Percentiles rank a stretch among this genome's conserved stretches.
Conservation (phyloP, 2,329 filamentous ascomycete species). For the Shiraia bambusicola region DNA sequence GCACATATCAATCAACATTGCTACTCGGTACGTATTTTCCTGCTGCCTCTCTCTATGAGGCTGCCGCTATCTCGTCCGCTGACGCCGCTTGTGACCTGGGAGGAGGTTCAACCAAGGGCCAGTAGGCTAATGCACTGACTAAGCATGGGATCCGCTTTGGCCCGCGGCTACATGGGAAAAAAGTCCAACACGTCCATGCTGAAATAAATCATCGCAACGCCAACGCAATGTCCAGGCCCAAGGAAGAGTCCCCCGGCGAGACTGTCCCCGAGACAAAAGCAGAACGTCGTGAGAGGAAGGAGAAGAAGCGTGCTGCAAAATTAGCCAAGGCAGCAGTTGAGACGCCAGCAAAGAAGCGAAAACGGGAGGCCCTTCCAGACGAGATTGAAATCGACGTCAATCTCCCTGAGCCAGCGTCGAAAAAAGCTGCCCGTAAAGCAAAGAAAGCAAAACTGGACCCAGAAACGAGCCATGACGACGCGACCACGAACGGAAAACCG, state of each 20-base stretch:
- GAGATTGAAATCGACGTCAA: slow-evolving; percentile 85
- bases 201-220: slow-evolving; percentile 1
- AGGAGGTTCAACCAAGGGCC: neutral
- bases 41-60: too few relatives aligned
- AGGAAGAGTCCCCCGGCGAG: slow-evolving; percentile 10
- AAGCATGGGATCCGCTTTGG: slow-evolving; percentile 10
- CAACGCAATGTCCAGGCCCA: slow-evolving; percentile 14
- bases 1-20: too few relatives aligned
- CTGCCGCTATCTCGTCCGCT: too few relatives aligned
- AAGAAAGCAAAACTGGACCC: slow-evolving; percentile 72
- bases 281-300: slow-evolving; percentile 29
- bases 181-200: slow-evolving; percentile 13
- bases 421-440: slow-evolving; percentile 83
- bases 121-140: slow-evolving; percentile 12
- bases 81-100: too few relatives aligned
- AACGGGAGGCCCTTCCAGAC: slow-evolving; percentile 60
- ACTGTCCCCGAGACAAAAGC: slow-evolving; percentile 16
- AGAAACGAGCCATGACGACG: slow-evolving; percentile 15
- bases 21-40: too few relatives aligned
- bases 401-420: slow-evolving; percentile 91
- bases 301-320: slow-evolving; percentile 29
- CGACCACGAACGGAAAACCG: slow-evolving; percentile 10
- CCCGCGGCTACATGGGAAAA: slow-evolving; percentile 15
- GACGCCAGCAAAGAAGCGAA: slow-evolving; percentile 48
- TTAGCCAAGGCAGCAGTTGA: slow-evolving; percentile 18